A percentile compares a stretch with the other conserved stretches of the same genome.
Evolutionary conservation across 768 basidiomycete species (phyloP).

Genomic region (Panus rudis): DNA sequence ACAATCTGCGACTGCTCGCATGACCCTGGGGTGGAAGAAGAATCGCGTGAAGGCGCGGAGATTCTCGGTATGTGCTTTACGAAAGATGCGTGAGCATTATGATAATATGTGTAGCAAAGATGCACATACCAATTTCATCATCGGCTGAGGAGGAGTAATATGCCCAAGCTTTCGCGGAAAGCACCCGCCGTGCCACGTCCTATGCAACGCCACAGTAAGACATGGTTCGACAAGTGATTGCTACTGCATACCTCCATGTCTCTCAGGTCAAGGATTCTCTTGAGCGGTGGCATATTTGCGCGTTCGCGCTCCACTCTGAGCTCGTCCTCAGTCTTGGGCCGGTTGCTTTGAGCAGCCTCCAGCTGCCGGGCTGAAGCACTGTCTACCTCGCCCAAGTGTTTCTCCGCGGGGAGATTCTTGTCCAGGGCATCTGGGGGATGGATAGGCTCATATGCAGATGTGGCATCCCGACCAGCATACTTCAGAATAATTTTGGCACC

Average conservation of each 20-base stretch:
- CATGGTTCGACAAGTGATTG: neutral
- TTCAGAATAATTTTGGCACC: constrained; percentile 76
- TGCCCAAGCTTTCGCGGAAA: constrained; percentile 70
- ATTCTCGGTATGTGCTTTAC: constrained; percentile 58
- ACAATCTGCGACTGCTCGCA: constrained; percentile 56
- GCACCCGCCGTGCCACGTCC: constrained; percentile 64
- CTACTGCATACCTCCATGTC: constrained; percentile 67
- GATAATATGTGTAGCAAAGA: constrained; percentile 8
- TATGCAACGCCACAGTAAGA: constrained; percentile 18
- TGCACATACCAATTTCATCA: constrained; percentile 67
- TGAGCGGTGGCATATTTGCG: constrained; percentile 55
- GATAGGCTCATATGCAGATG: constrained; percentile 67
- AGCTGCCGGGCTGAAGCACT: constrained; percentile 34
- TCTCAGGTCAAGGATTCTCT: constrained; percentile 61
- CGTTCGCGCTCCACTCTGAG: constrained; percentile 57
- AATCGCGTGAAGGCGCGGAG: constrained; percentile 75
- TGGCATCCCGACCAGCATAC: constrained; percentile 85
- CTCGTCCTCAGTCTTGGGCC: constrained; percentile 60
- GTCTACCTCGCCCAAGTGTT: constrained; percentile 66
- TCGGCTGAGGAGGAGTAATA: constrained; percentile 87
- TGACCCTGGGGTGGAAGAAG: constrained; percentile 82
- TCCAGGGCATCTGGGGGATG: constrained; percentile 80
- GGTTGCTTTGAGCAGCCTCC: constrained; percentile 30
- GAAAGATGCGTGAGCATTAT: neutral
- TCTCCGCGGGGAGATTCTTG: constrained; percentile 59